These are phyloP conservation scores for Juglanconis sp. DNA, from an alignment of 2,329 filamentous ascomycete species.

Conservation along the genomic window DNA sequence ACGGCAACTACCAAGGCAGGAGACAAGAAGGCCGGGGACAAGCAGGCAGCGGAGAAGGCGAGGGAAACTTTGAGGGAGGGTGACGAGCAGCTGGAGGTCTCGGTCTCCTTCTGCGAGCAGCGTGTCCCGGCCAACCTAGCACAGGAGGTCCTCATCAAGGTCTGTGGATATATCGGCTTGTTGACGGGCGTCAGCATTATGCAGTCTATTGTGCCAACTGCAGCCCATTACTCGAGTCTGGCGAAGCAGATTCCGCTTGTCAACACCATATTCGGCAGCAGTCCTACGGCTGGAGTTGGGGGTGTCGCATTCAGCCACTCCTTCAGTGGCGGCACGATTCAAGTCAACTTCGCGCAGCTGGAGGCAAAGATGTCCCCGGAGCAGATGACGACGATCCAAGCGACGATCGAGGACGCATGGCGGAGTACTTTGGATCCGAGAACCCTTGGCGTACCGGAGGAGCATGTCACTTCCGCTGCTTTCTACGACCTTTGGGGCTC, in stretches of 20 bases:
- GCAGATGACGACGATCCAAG: slow-evolving; percentile 39
- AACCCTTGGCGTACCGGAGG: slow-evolving; percentile 36
- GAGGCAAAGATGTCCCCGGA: slow-evolving; percentile 31
- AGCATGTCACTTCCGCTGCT: slow-evolving; percentile 40
- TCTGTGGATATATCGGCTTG: slow-evolving; percentile 42
- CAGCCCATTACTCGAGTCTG: slow-evolving; percentile 36
- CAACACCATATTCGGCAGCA: slow-evolving; percentile 20
- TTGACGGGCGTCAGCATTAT: slow-evolving; percentile 45
- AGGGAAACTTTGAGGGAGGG: slow-evolving; percentile 24
- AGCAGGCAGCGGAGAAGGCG: not conserved
- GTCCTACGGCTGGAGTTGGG: not conserved
- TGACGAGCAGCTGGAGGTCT: slow-evolving; percentile 36
- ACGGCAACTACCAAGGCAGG: not conserved
- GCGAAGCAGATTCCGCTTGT: slow-evolving; percentile 42
- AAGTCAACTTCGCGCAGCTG: slow-evolving; percentile 14
- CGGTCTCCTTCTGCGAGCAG: slow-evolving; percentile 44
- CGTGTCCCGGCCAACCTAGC: slow-evolving; percentile 41
- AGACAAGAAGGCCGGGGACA: not conserved
- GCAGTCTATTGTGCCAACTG: slow-evolving; percentile 43
- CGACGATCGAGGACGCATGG: slow-evolving; percentile 43
- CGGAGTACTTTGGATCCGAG: slow-evolving; percentile 39
- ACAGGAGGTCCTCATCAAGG: slow-evolving; percentile 41
- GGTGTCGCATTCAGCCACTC: slow-evolving; percentile 22
- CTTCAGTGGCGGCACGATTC: slow-evolving; percentile 14
- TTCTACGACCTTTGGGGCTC: slow-evolving; percentile 52